Base-by-base conservation (phyloP, 2,329 filamentous ascomycete genomes). In the Cercospora nicotianae region DNA sequence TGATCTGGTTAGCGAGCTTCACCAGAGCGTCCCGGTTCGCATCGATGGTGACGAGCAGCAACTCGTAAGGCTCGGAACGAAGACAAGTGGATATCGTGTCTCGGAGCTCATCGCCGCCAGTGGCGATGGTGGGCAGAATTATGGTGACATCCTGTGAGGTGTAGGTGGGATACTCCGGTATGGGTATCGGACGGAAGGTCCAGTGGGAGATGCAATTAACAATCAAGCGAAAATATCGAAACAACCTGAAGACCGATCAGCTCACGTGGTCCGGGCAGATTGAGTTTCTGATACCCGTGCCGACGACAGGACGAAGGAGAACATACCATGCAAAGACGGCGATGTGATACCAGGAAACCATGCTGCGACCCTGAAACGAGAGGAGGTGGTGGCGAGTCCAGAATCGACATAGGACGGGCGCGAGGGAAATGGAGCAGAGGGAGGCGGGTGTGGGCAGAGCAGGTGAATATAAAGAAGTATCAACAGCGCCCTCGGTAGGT, bases 51-150 rank as follows among this genome's bases (percentile, higher is more conserved):
- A 97, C 92, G 65, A 98, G 84, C 62, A 97, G 90, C 68, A 98
- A 80, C 79, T 92, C 88, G 66, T 83, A 85, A 1, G 91, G 90
- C 65, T 87, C 82, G 75, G 90, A 91, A 23, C 86, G 87, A 60
- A 94, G 83, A 72, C 92, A 93, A 75, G 91, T 93, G 77, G 90
- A 85, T 45, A 98, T 86, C 18, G 93, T 96, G 68, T 91, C 88
- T 63, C 90, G 89, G 69, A 98, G 85, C 77, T 96, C 92, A 74
- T 93, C 89, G 68, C 94, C 93, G 70, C 89, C 89, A 69, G 93
- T 92, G 77, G 96, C 92, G 72, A 98, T 93, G 10, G 94, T 96
- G 7, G 94, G 94, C 69, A 97, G 91, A 74, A 98, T 92, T 71
- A 97, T 93, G 5, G 94, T 97, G 75, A 97, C 93, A 86, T 98